Evolutionary conservation across 1,284 basidiomycete genomes (phyloP).

Genomic region (Cryptococcus hybrid): DNA sequence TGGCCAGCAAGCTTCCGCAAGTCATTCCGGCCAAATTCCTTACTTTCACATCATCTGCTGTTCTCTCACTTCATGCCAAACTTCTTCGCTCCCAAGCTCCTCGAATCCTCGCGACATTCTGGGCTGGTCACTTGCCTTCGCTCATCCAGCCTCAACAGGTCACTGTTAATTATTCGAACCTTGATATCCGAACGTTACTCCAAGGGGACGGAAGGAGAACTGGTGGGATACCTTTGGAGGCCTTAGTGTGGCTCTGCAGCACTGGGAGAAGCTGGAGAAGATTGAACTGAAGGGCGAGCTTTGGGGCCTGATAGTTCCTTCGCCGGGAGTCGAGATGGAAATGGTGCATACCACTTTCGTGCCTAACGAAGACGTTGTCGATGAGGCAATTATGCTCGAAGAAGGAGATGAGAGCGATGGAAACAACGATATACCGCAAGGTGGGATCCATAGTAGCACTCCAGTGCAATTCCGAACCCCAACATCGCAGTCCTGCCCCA

Average conservation of each 20-base stretch:
- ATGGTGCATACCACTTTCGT: conserved; percentile 7
- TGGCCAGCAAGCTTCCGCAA: conserved; percentile 8
- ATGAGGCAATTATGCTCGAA: neutral
- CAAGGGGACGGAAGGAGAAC: neutral
- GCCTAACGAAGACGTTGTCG: neutral
- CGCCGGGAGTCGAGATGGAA: conserved; percentile 7
- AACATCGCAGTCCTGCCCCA: too few relatives aligned
- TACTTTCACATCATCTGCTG: conserved; percentile 4
- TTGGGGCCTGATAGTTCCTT: conserved; percentile 11
- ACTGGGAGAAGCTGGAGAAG: conserved; percentile 9
- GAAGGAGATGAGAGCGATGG: neutral
- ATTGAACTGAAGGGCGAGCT: conserved; percentile 7
- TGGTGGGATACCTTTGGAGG: conserved; percentile 14
- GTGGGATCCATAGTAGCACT: too few relatives aligned
- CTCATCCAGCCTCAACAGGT: conserved; percentile 9
- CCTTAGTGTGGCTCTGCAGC: conserved; percentile 9
- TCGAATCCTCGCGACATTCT: conserved; percentile 12
- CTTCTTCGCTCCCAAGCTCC: conserved; percentile 9
- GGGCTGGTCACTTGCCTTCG: conserved; percentile 9
- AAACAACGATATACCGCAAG: neutral
- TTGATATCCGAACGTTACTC: conserved; percentile 3
- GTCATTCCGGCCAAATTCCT: conserved; percentile 1
- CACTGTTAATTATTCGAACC: conserved; percentile 6
- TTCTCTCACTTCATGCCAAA: conserved; percentile 6
- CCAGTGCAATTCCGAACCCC: too few relatives aligned